Conservation (phyloP, 108 stramenopile species). For the Skeletonema tropicum region DNA sequence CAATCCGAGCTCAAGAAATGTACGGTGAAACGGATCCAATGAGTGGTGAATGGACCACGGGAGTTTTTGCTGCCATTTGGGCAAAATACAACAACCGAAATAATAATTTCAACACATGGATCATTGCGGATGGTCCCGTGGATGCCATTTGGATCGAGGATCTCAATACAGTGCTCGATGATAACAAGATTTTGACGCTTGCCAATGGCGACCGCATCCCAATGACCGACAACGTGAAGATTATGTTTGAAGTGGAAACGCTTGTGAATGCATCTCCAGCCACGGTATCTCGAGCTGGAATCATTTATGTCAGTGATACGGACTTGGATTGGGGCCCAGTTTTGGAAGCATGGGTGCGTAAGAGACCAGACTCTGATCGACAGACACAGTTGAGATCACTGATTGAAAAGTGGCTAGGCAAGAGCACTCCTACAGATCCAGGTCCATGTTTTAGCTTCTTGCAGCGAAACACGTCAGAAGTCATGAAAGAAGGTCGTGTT, state of each 20-base stretch:
- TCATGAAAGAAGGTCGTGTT: constrained; percentile 82
- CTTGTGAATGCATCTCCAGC: constrained; percentile 92
- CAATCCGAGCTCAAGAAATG: constrained; percentile 92
- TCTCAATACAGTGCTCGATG: constrained; percentile 92
- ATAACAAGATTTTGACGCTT: constrained; percentile 89
- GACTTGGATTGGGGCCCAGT: constrained; percentile 91
- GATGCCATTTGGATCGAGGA: constrained; percentile 97
- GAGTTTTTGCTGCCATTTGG: constrained; percentile 94
- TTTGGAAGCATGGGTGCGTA: constrained; percentile 83
- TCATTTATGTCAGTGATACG: constrained; percentile 91
- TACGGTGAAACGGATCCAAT: constrained; percentile 92
- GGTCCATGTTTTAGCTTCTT: constrained; percentile 82
- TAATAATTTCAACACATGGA: constrained; percentile 91
- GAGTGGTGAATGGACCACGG: constrained; percentile 92
- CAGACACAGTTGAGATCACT: constrained; percentile 66
- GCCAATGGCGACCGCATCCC: constrained; percentile 94
- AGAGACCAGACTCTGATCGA: constrained; percentile 57
- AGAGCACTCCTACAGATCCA: constrained; percentile 68
- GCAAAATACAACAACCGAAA: constrained; percentile 88
- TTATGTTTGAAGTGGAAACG: constrained; percentile 91
- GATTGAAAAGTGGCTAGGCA: constrained; percentile 78
- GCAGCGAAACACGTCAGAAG: constrained; percentile 67
- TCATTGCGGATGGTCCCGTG: constrained; percentile 93
- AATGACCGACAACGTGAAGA: constrained; percentile 91
- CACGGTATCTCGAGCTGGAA: constrained; percentile 93